Percentiles rank a stretch among this genome's conserved stretches.
Conservation (phyloP, 148 eudicot genomes). For the Linanthus parryae region DNA sequence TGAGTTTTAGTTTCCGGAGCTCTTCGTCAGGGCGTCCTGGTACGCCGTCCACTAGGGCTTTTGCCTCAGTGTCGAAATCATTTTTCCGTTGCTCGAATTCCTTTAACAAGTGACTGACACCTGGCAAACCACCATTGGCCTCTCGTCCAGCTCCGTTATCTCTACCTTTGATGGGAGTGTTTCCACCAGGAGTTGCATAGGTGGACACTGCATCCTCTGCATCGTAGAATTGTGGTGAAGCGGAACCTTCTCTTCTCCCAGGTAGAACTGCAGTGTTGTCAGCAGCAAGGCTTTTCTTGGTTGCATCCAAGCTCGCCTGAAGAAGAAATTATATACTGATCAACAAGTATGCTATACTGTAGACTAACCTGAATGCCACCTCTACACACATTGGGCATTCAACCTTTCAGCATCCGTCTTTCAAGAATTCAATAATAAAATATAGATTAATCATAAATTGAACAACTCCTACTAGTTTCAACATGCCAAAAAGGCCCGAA, state of each 20-base stretch:
- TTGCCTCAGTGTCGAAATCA: constrained; percentile 64
- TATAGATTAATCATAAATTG: no score
- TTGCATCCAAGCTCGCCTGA: constrained; percentile 45
- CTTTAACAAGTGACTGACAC: constrained; percentile 34
- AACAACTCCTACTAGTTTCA: no score
- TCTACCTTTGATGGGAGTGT: constrained; percentile 31
- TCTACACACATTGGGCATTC: no score
- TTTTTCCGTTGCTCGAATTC: constrained; percentile 61
- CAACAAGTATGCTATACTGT: no score
- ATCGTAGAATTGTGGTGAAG: constrained; percentile 41
- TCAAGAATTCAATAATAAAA: no score
- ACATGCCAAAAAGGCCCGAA: background rate
- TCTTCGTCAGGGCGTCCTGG: constrained; percentile 54
- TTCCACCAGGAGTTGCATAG: constrained; percentile 49
- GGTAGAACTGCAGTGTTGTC: constrained; percentile 29
- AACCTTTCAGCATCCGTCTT: no score
- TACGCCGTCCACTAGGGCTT: constrained; percentile 44
- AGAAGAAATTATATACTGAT: no score
- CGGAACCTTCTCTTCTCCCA: constrained; percentile 33
- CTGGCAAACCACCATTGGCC: constrained; percentile 31
- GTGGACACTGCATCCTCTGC: constrained; percentile 44
- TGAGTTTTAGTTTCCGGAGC: constrained; percentile 52
- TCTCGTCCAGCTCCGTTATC: constrained; percentile 33
- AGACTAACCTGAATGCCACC: no score
- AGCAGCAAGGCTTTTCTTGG: constrained; percentile 35